These are phyloP conservation scores for Zygnema circumcarinatum DNA, from an alignment of 139 green algal genomes.

Conservation along the genomic window DNA sequence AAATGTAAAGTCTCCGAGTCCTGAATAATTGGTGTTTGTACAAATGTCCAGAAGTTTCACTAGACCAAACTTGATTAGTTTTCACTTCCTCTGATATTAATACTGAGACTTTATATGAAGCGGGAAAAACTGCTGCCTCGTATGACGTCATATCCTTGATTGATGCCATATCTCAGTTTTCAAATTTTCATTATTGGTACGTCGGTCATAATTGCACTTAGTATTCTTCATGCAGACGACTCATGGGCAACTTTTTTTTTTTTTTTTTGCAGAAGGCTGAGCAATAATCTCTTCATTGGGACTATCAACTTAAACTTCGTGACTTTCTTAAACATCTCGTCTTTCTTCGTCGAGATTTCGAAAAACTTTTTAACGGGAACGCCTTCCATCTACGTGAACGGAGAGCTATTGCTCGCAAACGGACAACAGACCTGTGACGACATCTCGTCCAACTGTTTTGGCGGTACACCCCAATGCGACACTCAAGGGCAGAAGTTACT, in stretches of 20 bases:
- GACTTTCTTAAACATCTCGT: neutral
- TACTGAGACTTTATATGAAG: too few relatives aligned
- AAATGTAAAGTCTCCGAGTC: neutral
- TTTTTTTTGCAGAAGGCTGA: neutral
- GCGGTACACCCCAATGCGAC: neutral
- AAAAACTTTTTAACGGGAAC: neutral
- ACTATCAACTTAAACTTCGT: neutral
- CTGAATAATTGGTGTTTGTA: neutral
- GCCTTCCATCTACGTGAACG: neutral
- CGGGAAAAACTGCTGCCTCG: too few relatives aligned
- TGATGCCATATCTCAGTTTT: neutral
- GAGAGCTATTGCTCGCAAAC: neutral
- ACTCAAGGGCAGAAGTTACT: neutral
- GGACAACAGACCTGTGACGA: too few relatives aligned
- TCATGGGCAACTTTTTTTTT: neutral
- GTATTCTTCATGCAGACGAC: neutral
- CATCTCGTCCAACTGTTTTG: neutral
- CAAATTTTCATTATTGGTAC: neutral
- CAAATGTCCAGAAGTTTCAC: neutral
- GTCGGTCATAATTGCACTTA: neutral
- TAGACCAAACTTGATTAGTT: too few relatives aligned
- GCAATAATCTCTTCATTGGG: neutral
- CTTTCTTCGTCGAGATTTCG: neutral
- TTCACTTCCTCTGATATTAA: too few relatives aligned
- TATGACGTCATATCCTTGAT: neutral